A percentile compares a stretch with the other conserved stretches of the same genome.
phyloP scores from a whole-genome alignment of 1,284 basidiomycete genomes.

The Ceratobasidium papillatum region DNA sequence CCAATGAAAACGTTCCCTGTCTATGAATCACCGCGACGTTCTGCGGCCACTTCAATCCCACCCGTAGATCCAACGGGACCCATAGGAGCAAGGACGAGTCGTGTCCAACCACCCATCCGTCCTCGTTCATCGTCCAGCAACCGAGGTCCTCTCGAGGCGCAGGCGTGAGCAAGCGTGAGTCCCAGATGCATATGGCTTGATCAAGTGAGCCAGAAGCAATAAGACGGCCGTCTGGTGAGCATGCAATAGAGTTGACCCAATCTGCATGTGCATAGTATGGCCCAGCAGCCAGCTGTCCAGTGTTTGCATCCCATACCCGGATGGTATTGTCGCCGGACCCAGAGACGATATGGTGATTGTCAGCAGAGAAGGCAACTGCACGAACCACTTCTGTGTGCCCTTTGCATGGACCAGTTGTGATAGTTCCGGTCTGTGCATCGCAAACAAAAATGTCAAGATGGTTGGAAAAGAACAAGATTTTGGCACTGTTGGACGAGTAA shows the following conservation, averaged over 20 bases:
- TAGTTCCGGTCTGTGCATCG: not conserved
- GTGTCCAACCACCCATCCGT: not conserved
- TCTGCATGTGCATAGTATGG: slow-evolving; percentile 8
- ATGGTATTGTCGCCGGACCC: not conserved
- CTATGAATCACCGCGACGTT: not conserved
- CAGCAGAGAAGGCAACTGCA: slow-evolving; percentile 18
- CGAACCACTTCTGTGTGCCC: slow-evolving; percentile 9
- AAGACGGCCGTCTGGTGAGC: slow-evolving; percentile 7
- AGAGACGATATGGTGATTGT: slow-evolving; percentile 16
- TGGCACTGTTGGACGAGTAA: not conserved
- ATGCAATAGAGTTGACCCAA: slow-evolving; percentile 24
- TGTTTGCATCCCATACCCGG: slow-evolving; percentile 19
- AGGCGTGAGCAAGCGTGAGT: not conserved
- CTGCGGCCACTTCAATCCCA: not conserved
- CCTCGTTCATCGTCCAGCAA: slow-evolving; percentile 3
- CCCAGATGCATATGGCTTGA: slow-evolving; percentile 39
- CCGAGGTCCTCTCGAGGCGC: not conserved
- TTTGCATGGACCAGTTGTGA: not conserved
- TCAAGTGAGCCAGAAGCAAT: slow-evolving; percentile 37
- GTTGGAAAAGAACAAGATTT: not conserved
- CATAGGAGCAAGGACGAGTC: not conserved
- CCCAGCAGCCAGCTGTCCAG: not conserved
- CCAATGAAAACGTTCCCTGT: not conserved
- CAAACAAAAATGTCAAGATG: not conserved
- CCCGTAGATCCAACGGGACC: not conserved